These are phyloP conservation scores for Microcos paniculata DNA, from an alignment of 345 rosid genomes.

Conservation along the genomic window DNA sequence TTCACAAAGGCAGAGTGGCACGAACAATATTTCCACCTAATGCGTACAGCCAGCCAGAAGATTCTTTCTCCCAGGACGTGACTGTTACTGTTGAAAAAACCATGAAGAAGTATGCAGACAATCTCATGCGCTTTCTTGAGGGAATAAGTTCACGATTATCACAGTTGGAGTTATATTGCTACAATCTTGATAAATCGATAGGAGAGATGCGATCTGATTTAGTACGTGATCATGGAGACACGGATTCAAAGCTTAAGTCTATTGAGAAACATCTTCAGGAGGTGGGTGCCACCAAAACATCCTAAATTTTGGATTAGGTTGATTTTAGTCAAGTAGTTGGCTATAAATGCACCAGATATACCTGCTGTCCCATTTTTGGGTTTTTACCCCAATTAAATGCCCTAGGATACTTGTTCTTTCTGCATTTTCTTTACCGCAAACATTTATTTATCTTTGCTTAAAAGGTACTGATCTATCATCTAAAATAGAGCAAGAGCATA, in stretches of 20 bases:
- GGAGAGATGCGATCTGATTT: conserved; percentile 90
- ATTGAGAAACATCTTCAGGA: conserved; percentile 96
- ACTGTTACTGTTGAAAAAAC: conserved; percentile 59
- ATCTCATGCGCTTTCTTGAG: conserved; percentile 89
- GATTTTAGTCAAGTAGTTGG: background rate
- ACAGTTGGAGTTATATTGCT: conserved; percentile 83
- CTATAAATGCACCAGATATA: background rate
- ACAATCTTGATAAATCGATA: conserved; percentile 91
- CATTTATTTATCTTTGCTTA: background rate
- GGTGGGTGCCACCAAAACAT: conserved; percentile 37
- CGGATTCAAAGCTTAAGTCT: conserved; percentile 80
- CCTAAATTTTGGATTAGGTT: background rate
- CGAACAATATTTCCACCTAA: conserved; percentile 57
- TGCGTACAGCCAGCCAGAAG: conserved; percentile 85
- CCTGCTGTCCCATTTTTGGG: background rate
- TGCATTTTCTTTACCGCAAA: background rate
- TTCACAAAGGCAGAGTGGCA: conserved; percentile 72
- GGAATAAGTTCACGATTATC: conserved; percentile 96
- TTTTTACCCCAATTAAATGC: background rate
- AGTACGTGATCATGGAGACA: conserved; percentile 64
- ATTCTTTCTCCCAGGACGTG: conserved; percentile 63
- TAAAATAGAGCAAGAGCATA: background rate
- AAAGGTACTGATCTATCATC: background rate
- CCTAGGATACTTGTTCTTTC: background rate
- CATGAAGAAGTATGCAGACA: conserved; percentile 80